Base-by-base conservation (phyloP, 1,284 basidiomycete species). In the Sporisorium scitamineum region DNA sequence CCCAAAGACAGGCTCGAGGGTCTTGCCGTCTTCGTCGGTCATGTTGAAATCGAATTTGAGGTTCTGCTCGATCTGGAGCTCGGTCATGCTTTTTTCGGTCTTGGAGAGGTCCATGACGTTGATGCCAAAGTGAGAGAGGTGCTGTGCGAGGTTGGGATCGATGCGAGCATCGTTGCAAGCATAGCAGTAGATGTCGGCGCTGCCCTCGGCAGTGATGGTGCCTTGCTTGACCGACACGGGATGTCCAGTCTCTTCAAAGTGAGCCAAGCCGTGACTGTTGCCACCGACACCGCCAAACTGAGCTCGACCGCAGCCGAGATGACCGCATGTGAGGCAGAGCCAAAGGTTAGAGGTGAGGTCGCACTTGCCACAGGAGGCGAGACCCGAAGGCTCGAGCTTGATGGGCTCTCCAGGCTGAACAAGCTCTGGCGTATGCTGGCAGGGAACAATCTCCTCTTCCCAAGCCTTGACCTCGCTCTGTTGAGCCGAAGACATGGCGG, bases 21-120 rank as follows among this genome's bases (percentile, higher is more conserved):
- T 92, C 58, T 92, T 91, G 10, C 95, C 96, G 60, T 94, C 92
- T 63, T 95, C 93, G n/a, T 90, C 91, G 0, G 92, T 94, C 82
- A 99, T 90, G 4, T 92, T 94, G 85, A 99, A 98, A 86, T 98
- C 95, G 83, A 95, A 98, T 62, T 91, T 92, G 58, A 97, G 88
- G 82, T 99, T 99, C 81, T 98, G 95, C 85, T 97, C 95, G 80
- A 98, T 92, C 92, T 98, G 94, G 62, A 99, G 88, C 84, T 99
- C 96, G 0, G 95, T 97, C 92, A 97, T 94, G 58, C 91, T 94
- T 87, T 97, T 98, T 85, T 97, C 95, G 0, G 95, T 99, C 87
- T 99, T 99, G 27, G 88, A 91, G 83, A 94, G 92, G 0, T 89
- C 89, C 50, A 90, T 88, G 1, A 97, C 91, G 68, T 94, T 92